Conservation (phyloP, 495 filamentous ascomycete genomes). For the Penicillium cataractarum region DNA sequence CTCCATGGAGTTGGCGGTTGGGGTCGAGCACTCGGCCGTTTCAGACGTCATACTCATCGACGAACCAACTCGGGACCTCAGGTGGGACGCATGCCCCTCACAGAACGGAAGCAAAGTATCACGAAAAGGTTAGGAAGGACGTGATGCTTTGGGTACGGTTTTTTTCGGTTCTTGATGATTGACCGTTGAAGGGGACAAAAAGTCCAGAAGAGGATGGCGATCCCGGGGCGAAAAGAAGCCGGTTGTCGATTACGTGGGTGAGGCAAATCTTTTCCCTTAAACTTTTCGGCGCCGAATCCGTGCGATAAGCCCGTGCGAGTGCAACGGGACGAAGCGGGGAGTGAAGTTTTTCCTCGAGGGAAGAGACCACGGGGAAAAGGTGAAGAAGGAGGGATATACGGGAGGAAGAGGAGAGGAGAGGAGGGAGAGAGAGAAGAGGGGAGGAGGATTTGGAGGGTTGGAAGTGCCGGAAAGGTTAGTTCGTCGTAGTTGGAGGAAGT, state of each 20-base stretch:
- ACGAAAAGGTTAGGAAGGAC: background rate
- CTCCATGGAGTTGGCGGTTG: constrained; percentile 31
- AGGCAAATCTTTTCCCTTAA: constrained; percentile 35
- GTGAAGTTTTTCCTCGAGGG: constrained; percentile 4
- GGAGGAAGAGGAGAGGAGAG: constrained; percentile 17
- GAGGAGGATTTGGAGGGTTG: constrained; percentile 24
- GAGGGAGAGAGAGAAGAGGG: constrained; percentile 24
- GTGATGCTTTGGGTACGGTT: background rate
- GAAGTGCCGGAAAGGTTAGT: constrained; percentile 5
- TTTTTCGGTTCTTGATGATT: background rate
- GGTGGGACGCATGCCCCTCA: constrained; percentile 47
- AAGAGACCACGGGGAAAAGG: constrained; percentile 2
- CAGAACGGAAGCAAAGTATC: constrained; percentile 2
- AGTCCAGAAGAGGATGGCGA: background rate
- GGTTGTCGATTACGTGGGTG: constrained; percentile 27
- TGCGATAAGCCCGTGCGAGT: constrained; percentile 27
- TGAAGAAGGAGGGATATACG: constrained; percentile 20
- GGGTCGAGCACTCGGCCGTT: constrained; percentile 33
- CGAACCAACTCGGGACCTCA: constrained; percentile 24
- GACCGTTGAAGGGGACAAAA: background rate
- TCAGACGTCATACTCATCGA: constrained; percentile 51
- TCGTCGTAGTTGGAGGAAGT: constrained; percentile 18
- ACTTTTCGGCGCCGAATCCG: constrained; percentile 33
- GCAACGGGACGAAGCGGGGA: constrained; percentile 16
- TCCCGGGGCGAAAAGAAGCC: constrained; percentile 2